Evolutionary conservation across 148 eudicot species (phyloP).

Genomic region (Vaccinium vitisidaea): DNA sequence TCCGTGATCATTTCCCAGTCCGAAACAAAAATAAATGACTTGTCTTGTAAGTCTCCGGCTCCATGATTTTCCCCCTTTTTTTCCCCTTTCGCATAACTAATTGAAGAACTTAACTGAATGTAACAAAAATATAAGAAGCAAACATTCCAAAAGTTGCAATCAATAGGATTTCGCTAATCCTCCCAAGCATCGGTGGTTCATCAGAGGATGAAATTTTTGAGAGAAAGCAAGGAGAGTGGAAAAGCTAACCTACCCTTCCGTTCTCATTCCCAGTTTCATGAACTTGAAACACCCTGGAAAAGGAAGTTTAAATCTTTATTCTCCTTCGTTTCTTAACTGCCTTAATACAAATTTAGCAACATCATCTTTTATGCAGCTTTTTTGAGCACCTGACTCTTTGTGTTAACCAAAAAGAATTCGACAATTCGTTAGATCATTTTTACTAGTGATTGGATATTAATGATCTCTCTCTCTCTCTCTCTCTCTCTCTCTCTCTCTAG

Average conservation of each 20-base stretch:
- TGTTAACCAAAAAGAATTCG: background rate
- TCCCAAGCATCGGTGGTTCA: background rate
- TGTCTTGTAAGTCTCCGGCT: background rate
- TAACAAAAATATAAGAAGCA: background rate
- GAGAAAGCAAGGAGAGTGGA: background rate
- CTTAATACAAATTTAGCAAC: background rate
- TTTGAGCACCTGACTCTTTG: background rate
- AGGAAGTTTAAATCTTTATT: background rate
- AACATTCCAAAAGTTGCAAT: background rate
- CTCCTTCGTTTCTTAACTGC: background rate
- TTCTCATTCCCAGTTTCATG: background rate
- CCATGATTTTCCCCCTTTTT: background rate
- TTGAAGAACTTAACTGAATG: background rate
- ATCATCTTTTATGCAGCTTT: background rate
- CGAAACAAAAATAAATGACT: background rate
- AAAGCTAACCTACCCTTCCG: background rate
- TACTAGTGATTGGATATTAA: background rate
- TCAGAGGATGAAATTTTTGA: background rate
- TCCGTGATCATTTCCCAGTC: background rate
- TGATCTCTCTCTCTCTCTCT: constrained; percentile 13
- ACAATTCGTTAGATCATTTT: background rate
- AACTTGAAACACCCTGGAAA: background rate
- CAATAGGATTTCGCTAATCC: too few relatives aligned
- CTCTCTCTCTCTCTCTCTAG: constrained; percentile 32
- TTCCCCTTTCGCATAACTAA: background rate